Evolutionary conservation across 257 asterid genomes (phyloP).

Genomic region (Capsicum pubescens): DNA sequence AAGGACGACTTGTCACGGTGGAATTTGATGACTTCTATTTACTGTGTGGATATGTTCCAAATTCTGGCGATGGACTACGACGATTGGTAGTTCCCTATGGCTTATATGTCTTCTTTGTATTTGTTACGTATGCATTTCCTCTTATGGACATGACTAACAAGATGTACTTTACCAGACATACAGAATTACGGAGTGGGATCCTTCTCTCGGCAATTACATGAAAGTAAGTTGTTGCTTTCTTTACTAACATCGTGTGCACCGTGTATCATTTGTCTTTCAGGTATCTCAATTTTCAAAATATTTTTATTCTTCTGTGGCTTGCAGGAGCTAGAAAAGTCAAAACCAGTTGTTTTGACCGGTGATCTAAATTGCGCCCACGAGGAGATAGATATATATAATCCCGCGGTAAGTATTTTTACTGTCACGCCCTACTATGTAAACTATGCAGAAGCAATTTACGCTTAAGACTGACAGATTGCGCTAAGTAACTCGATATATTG

Average conservation of each 20-base stretch:
- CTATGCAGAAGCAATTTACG: neutral
- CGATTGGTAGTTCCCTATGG: slow-evolving; percentile 62
- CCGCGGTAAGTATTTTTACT: slow-evolving; percentile 64
- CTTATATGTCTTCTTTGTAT: neutral
- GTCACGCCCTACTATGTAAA: neutral
- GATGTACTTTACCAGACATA: slow-evolving; percentile 59
- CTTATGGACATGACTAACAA: neutral
- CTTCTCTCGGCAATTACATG: slow-evolving; percentile 80
- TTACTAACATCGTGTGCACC: neutral
- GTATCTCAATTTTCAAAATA: neutral
- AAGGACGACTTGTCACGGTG: slow-evolving; percentile 92
- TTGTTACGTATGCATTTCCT: neutral
- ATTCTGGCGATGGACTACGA: slow-evolving; percentile 91
- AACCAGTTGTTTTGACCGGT: slow-evolving; percentile 94
- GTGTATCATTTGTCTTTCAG: neutral
- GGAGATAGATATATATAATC: slow-evolving; percentile 89
- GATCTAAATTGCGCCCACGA: slow-evolving; percentile 97
- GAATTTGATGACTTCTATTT: slow-evolving; percentile 81
- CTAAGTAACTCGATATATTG: slow-evolving; percentile 5
- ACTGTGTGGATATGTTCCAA: slow-evolving; percentile 82
- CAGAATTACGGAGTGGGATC: slow-evolving; percentile 85
- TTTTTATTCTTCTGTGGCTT: slow-evolving; percentile 38
- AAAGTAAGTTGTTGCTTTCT: slow-evolving; percentile 62
- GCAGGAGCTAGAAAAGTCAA: slow-evolving; percentile 81
- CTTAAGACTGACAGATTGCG: neutral